Evolutionary conservation across 257 asterid genomes (phyloP), one percentile per base, ranked within the genome.

Genomic region (Salvia hispanica): DNA sequence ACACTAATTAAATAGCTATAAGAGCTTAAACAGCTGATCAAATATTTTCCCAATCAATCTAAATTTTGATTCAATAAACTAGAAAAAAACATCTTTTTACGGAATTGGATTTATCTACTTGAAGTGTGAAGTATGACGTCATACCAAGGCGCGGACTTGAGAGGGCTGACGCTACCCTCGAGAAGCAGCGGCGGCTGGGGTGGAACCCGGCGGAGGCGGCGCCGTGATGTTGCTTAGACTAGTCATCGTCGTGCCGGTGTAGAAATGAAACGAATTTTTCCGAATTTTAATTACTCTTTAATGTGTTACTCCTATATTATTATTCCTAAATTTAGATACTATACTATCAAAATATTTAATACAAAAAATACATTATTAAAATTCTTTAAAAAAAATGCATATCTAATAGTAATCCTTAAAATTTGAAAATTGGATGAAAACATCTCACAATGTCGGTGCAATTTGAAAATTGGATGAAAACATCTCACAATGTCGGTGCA

Each of bases 91-190:
- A 21, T 10, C 33, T 10, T 0, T 67, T 10, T 39, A 14, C 0
- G n/a, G 15, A 53, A 40, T 37, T 66, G 8, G 21, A 1, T 36
- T 10, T 34, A 58, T 58, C 47, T 42, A 77, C 96, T 83, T 57
- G 87, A 96, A 63, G 97, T 89, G 76, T 90, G 97, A 73, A 78
- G 72, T 89, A 92, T 78, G 78, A 92, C 97, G 58, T 89, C 87
- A 66, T 75, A 66, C 98, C 98, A 92, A 74, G 98, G 91, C 11
- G 97, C 68, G 69, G 95, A 87, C 0, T 84, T 84, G 43, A 92
- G 83, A 33, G 96, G 95, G 77, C 97, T 92, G 80, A 86, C 82
- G 82, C 86, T 84, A 21, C 82, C 93, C 48, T 88, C 95, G 44
- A 7, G 28, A 68, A 47, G 9, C 4, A 76, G 64, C 56, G 61